phyloP scores from a whole-genome alignment of 1,284 basidiomycete species.

The Leccinum ponderosum region DNA sequence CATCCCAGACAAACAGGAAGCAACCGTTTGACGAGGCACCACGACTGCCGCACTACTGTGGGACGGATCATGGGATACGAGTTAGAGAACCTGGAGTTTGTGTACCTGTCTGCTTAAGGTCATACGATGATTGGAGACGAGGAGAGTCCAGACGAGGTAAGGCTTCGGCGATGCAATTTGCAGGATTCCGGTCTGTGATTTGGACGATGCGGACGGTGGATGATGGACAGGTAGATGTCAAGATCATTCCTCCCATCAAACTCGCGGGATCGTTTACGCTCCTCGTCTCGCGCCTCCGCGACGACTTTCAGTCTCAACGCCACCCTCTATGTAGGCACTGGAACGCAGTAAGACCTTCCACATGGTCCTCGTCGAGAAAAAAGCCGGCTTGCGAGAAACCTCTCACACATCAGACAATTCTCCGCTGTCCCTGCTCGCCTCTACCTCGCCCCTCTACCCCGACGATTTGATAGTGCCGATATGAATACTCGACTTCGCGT shows the following conservation, averaged over 20 bases:
- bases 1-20: no score
- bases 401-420: constrained; percentile 67
- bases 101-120: no score
- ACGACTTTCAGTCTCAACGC: constrained; percentile 61
- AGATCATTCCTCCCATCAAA: constrained; percentile 26
- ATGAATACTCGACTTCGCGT: constrained; percentile 73
- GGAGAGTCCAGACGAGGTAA: no score
- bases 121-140: no score
- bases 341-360: constrained; percentile 77
- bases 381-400: constrained; percentile 70
- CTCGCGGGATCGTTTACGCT: constrained; percentile 58
- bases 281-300: constrained; percentile 58
- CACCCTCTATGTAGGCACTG: constrained; percentile 65
- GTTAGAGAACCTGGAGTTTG: no score
- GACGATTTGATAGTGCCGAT: constrained; percentile 96
- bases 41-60: no score
- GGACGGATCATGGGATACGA: no score
- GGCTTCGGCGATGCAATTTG: no score
- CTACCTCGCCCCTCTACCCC: constrained; percentile 85
- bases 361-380: constrained; percentile 79
- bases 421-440: constrained; percentile 86
- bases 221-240: no score
- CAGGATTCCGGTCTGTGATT: no score
- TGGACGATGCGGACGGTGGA: no score
- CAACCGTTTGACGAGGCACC: no score